A percentile compares a stretch with the other conserved stretches of the same genome.
Conservation (phyloP, 2,329 filamentous ascomycete species). For the Fusarium secorum region DNA sequence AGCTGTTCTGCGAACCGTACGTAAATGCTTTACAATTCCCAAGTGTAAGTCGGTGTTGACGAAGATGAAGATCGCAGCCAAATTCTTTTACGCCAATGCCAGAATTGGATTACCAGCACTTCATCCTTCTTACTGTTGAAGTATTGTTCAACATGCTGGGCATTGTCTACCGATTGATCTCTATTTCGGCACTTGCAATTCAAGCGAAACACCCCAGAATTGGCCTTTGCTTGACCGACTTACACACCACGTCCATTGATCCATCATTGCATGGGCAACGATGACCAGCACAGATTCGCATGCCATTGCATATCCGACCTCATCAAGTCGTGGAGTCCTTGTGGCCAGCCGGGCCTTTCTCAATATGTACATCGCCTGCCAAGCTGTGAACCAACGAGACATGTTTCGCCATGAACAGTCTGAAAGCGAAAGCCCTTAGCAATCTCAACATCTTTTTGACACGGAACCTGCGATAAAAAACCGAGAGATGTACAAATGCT, state of each 20-base stretch:
- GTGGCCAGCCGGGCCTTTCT: not conserved
- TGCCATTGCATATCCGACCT: accelerated
- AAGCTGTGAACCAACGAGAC: not conserved
- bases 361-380: not conserved
- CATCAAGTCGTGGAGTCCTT: not conserved
- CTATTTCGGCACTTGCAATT: not conserved
- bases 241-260: not conserved
- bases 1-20: not conserved
- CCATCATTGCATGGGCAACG: not conserved
- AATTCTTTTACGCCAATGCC: not conserved
- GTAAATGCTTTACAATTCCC: not conserved
- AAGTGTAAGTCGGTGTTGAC: not conserved
- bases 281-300: not conserved
- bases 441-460: not conserved
- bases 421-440: not conserved
- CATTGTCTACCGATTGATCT: no score
- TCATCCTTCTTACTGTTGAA: not conserved
- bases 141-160: accelerated
- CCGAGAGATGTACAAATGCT: not conserved
- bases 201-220: not conserved
- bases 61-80: not conserved
- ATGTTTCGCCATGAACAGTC: not conserved
- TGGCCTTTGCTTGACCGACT: not conserved
- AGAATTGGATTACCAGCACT: not conserved
- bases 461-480: accelerated